Evolutionary conservation across 371 early-diverging fungal species (phyloP).

Genomic region (Mucor lusitanicus): DNA sequence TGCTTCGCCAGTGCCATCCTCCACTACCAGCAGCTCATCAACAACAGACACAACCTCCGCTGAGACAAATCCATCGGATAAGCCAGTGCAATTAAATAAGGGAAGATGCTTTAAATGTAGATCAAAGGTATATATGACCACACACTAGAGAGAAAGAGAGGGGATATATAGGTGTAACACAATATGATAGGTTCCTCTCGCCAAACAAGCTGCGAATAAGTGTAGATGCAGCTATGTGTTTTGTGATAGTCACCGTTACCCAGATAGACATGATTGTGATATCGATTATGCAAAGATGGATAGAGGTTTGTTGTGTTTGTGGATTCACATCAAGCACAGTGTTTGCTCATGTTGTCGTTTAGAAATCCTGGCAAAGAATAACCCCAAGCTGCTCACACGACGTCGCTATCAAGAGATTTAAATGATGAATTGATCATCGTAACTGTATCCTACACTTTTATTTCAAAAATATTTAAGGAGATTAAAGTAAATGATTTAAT

Average conservation of each 20-base stretch:
- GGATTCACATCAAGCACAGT: neutral
- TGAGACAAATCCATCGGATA: constrained; percentile 16
- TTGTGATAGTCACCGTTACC: constrained; percentile 79
- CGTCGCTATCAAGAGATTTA: constrained; percentile 17
- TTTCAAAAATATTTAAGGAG: no score
- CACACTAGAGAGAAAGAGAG: neutral
- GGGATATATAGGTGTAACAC: neutral
- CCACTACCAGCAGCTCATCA: constrained; percentile 20
- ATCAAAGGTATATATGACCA: constrained; percentile 59
- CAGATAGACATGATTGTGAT: constrained; percentile 77
- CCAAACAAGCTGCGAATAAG: constrained; percentile 81
- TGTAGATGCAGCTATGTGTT: constrained; percentile 81
- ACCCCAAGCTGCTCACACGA: constrained; percentile 76
- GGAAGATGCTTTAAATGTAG: constrained; percentile 78
- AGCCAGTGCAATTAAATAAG: constrained; percentile 67
- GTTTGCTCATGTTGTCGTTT: constrained; percentile 1
- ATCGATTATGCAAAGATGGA: constrained; percentile 74
- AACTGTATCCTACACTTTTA: neutral
- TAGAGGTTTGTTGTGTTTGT: constrained; percentile 38
- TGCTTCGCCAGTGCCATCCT: constrained; percentile 27
- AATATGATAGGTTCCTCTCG: constrained; percentile 65
- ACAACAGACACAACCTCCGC: constrained; percentile 19
- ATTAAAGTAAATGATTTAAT: no score
- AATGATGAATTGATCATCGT: neutral
- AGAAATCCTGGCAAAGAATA: constrained; percentile 74